Base-by-base conservation (phyloP, 345 rosid species). In the Streptanthus diversifolius region DNA sequence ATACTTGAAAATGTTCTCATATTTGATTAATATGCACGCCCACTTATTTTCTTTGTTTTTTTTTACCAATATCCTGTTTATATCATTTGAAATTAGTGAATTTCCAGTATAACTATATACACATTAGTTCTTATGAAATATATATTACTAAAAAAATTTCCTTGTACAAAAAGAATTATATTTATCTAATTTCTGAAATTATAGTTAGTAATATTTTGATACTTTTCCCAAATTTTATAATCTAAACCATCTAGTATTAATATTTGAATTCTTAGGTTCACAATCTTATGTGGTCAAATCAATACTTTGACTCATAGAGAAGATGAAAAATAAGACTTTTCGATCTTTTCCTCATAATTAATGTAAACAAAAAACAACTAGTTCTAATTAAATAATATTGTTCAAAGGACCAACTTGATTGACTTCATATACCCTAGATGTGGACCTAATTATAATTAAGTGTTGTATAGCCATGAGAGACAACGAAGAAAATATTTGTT, bases 351-450 rank as follows among this genome's bases (percentile, higher is more conserved):
- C 25, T 56, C 36, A 29, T 11, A 45, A 73, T 17, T 35, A 65
- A 55, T 36, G 40, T 37, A 10, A 24, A 21, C 3, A 7, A 5
- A 27, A 24, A 5, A n/a, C 6, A 51, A 41, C 21, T 40, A 60
- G 51, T 39, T 40, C 19, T 19, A 54, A 17, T 61, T 39, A 61
- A 60, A 4, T 29, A 51, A 52, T 53, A 12, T 53, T 53, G 55
- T 61, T 25, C 39, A 7, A 68, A 27, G 18, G 53, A 70, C 40
- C 75, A 65, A 76, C 76, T 76, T 70, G 76, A 55, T 64, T 63
- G 76, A 70, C 67, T 56, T 69, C 44, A n/a, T 14, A 56, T 7
- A 35, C 47, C 53, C 30, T 64, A 63, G 80, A 18, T 61, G 24
- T 55, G 60, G 71, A 70, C 71, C 66, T 70, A 53, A 24, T 8